Conservation (phyloP, 2,329 filamentous ascomycete genomes). For the Apiospora saccharicola region DNA sequence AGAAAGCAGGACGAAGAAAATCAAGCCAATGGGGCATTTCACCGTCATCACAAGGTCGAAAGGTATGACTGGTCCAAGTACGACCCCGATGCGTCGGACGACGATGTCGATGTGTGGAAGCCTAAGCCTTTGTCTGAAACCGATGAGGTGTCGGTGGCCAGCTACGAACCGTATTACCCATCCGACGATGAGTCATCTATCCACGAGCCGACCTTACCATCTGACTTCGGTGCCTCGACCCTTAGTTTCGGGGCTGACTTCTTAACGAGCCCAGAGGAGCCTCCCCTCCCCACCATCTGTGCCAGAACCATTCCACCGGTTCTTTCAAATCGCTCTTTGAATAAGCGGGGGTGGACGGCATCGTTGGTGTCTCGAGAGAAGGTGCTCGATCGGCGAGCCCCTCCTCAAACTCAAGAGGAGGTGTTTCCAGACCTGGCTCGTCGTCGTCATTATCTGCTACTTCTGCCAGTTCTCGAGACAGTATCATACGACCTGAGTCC, state of each 20-base stretch:
- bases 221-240: not conserved
- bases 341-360: not conserved
- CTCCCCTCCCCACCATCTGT: not conserved
- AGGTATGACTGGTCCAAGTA: constrained; percentile 12
- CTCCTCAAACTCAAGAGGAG: not conserved
- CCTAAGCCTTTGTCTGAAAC: not conserved
- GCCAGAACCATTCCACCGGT: not conserved
- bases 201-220: not conserved
- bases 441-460: not conserved
- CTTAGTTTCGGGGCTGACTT: not conserved
- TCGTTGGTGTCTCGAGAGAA: not conserved
- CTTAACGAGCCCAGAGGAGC: constrained; percentile 4
- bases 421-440: not conserved
- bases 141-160: not conserved
- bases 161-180: not conserved
- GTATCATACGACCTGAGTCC: not conserved
- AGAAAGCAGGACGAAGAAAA: not conserved
- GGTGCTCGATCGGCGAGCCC: not conserved
- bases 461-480: not conserved
- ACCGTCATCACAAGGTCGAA: constrained; percentile 11
- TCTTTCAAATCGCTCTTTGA: not conserved
- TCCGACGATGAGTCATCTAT: not conserved
- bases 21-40: not conserved
- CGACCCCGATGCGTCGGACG: constrained; percentile 17
- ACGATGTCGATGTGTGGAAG: constrained; percentile 22